Base-by-base conservation (phyloP, 1,284 basidiomycete genomes). In the Trametes sp. region DNA sequence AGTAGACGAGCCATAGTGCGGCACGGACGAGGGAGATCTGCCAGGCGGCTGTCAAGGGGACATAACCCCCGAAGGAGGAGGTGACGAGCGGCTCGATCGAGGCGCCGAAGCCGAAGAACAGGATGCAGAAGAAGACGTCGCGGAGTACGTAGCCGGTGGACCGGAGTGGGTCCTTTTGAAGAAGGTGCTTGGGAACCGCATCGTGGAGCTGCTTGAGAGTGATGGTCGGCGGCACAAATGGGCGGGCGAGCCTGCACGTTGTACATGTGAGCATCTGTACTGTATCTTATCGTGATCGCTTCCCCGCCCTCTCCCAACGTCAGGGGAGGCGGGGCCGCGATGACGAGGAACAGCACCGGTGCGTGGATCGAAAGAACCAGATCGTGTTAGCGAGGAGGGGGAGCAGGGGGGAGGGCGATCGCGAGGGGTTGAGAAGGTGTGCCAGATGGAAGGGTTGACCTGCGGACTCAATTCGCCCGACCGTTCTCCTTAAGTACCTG, bases 171-270 rank as follows among this genome's bases (percentile, higher is more conserved):
- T 74, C 65, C 76, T 86, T 82, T 74, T 86, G 80, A 70, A 88
- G 88, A 73, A 84, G 78, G 60, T 80, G 74, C 52, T 75, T 78
- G 13, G 82, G 82, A 41, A 85, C 81, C 14, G 79, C 82, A 31
- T 79, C 77, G 62, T 79, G 82, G 51, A 85, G 69, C 55, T 82
- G 73, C 69, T 82, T 83, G 24, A 84, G 68, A 1, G 80, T 80
- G 23, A 81, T 52, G 49, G 77, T 74, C 7, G 83, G 82, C 9
- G 82, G 82, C 5, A 72, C 71, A 64, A 83, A 83, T 10, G 76
- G 75, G 50, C 69, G 69, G 33, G 59, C 54, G 44, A 74, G 69
- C 63, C 77, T 78, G 51, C 49, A 36, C 23, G 41, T 36, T 41
- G 35, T 57, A 51, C 53, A 59, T 42, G 38, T 29, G 44, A 46